phyloP scores from a whole-genome alignment of 2,329 filamentous ascomycete genomes.

The Aspergillus sp. region DNA sequence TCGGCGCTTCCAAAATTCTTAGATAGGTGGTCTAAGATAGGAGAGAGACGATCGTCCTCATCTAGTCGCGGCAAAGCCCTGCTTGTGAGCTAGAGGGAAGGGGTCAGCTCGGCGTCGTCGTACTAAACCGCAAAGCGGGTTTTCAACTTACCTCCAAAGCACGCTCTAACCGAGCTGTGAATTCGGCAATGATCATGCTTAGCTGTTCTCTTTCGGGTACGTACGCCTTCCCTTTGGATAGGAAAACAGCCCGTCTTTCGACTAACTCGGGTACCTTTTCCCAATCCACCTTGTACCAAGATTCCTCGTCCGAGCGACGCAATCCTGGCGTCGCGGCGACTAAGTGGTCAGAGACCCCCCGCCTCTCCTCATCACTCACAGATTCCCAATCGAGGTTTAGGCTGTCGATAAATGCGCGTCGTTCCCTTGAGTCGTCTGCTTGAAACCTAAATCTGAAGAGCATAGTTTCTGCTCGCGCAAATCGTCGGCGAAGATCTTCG shows the following conservation, averaged over 20 bases:
- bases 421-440: conserved; percentile 72
- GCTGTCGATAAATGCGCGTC: conserved; percentile 71
- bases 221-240: conserved; percentile 82
- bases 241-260: conserved; percentile 72
- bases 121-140: conserved; percentile 10
- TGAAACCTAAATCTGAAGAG: conserved; percentile 82
- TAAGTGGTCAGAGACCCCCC: conserved; percentile 62
- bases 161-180: conserved; percentile 73
- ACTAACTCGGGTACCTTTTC: conserved; percentile 87
- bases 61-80: conserved; percentile 87
- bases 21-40: conserved; percentile 77
- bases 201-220: conserved; percentile 84
- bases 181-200: conserved; percentile 87
- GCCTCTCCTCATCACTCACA: conserved; percentile 77
- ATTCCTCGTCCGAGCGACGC: conserved; percentile 67
- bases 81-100: conserved; percentile 67
- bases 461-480: conserved; percentile 82
- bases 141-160: conserved; percentile 70
- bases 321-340: conserved; percentile 55
- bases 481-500: conserved; percentile 84
- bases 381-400: conserved; percentile 82
- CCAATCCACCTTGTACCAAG: conserved; percentile 97
- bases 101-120: conserved; percentile 18
- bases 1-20: conserved; percentile 95
- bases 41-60: conserved; percentile 86